Percentiles rank a stretch among this genome's conserved stretches.
phyloP scores from a whole-genome alignment of 257 asterid genomes.

The Petunia axillaris region DNA sequence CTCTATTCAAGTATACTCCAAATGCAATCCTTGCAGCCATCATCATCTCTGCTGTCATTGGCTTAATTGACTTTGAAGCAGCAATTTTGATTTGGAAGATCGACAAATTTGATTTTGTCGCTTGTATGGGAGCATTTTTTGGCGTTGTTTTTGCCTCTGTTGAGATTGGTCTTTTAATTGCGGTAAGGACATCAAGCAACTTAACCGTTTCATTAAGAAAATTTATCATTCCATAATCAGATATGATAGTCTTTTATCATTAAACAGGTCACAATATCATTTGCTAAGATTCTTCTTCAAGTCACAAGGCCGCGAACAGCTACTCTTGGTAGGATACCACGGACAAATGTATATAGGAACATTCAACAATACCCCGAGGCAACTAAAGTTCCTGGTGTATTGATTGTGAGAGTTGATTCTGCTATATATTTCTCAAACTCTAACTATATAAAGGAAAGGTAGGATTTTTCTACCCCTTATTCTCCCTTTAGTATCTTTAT shows the following conservation, averaged over 20 bases:
- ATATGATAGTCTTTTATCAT: not conserved
- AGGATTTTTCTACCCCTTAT: not conserved
- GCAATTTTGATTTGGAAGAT: constrained; percentile 82
- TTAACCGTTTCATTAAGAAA: not conserved
- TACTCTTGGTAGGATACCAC: constrained; percentile 70
- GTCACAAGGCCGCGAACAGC: constrained; percentile 96
- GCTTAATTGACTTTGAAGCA: constrained; percentile 82
- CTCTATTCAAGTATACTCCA: constrained; percentile 84
- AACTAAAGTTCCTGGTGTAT: constrained; percentile 62
- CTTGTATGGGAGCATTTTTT: constrained; percentile 92
- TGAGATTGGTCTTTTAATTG: constrained; percentile 82
- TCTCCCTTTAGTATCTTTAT: not conserved
- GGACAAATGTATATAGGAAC: constrained; percentile 81
- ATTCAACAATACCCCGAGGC: constrained; percentile 88
- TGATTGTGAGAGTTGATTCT: constrained; percentile 87
- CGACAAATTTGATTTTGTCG: constrained; percentile 82
- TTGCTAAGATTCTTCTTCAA: constrained; percentile 85
- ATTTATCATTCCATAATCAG: not conserved
- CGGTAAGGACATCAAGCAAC: constrained; percentile 46
- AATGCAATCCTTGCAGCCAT: constrained; percentile 88
- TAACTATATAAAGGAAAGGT: constrained; percentile 86
- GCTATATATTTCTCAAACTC: constrained; percentile 95
- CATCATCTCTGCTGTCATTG: constrained; percentile 86
- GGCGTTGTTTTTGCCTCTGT: constrained; percentile 83
- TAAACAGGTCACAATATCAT: constrained; percentile 75